Evolutionary conservation across 495 filamentous ascomycete species (phyloP), one percentile per base, ranked within the genome.

Genomic region (Talaromyces adpressus): DNA sequence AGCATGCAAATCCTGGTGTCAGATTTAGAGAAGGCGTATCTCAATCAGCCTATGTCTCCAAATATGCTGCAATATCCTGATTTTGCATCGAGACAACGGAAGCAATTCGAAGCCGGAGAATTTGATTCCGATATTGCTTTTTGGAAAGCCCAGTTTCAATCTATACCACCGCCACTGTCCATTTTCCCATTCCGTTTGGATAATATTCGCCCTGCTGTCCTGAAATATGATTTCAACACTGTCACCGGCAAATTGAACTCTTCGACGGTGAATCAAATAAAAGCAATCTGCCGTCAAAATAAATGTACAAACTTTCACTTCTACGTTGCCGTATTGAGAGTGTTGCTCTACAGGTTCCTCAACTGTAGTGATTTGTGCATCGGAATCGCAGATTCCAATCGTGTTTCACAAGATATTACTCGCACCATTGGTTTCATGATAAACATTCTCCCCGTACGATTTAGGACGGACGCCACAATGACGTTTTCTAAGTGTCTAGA

Each of bases 371-470:
- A 79, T 22, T 30, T 82, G 29, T 74, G 65, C 49, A 79, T 83
- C 36, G 80, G 81, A 3, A 71, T 84, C 11, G 74, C 71, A 0
- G 76, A 80, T 63, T 74, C 70, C 4, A 78, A 78, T 64, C 72
- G 80, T 6, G 66, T 71, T 1, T 65, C 73, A 22, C 39, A 54
- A n/a, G 69, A 70, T 9, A 41, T 76, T 2, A 41, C 70, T 16
- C 59, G 63, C 5, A 78, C 62, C 8, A 65, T 85, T 16, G 78
- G 84, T 9, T 62, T 75, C 34, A 65, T 79, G 73, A 36, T 83
- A 8, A 84, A 87, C 59, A 58, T 84, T 2, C 69, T 86, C 0
- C 73, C 83, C 0, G 30, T 85, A 4, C 70, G 69, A 1, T 76
- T 82, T 65, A 63, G 65, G 8, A 27, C 36, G 0, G 45, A 63